Base-by-base conservation (phyloP, 1,139 yeast species). In the Yamadazyma triangularis region DNA sequence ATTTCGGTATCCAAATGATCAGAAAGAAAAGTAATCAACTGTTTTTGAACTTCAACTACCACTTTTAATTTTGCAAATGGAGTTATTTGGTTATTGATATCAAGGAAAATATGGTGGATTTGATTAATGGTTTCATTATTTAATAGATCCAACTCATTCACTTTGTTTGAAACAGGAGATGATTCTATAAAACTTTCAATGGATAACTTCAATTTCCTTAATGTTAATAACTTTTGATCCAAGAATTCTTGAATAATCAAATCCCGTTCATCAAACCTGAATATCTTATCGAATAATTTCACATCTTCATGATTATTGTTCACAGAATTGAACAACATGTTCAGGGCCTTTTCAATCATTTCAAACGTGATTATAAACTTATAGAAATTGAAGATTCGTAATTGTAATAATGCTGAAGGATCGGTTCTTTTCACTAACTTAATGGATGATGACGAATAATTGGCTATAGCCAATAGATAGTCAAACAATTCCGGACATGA, bases 391-490 rank as follows among this genome's bases (percentile, higher is more conserved):
- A 67, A 67, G 4, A 67, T 56, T 13, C 73, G 48, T 26, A 66
- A 50, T 41, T 67, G 73, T 28, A 47, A 42, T 12, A 57, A 41
- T 6, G 73, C 73, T 20, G 54, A 53, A 6, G 51, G 45, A 38
- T 67, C 73, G 11, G 58, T 42, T 25, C 73, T 47, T 36, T 58
- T 62, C 20, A 58, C 56, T 22, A 66, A 45, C 41, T 64, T 64
- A 20, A 64, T 57, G n/a, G 70, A 56, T 2, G 64, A 53, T 2
- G 63, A 41, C 25, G 64, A 58, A 42, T 64, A 66, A 42, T 62
- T 64, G 23, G 72, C 65, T n/a, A 67, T 66, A 20, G 73, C 73
- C 33, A 65, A 46, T 26, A 67, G 43, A 41, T 67, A 67, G 41
- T 67, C 73, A 39, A 58, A 67, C 4, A 48, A 41, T 27, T 51